Evolutionary conservation across 352 stramenopile genomes (phyloP), one percentile per base, ranked within the genome.

Genomic region (Elongisporangium anandrum): DNA sequence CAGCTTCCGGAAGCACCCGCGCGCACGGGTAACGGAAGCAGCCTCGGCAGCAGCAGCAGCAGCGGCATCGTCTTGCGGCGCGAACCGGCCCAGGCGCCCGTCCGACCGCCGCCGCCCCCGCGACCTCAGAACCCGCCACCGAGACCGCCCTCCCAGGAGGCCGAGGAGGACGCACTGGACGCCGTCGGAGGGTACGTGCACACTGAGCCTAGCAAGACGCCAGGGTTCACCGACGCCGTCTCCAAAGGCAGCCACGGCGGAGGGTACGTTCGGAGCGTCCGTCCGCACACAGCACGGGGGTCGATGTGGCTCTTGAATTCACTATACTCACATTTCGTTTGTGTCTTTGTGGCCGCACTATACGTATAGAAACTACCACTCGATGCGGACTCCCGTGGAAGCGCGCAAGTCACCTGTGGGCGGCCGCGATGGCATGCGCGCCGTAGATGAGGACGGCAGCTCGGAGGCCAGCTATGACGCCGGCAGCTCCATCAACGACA

Each of bases 401-500:
- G 54, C 70, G 22, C 77, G 68, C 50, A 82, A 81, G 39, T 68
- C 62, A 5, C 54, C 64, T 22, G 47, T 38, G 8, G 59, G 58
- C 29, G 41, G 54, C n/a, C 63, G 50, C 17, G 64, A 59, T 9
- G 48, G 62, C 39, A 75, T 87, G 41, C 73, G 68, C 55, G 71
- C 69, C 48, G 67, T 83, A 51, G 82, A 86, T 63, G 82, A 92
- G 47, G 29, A 41, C 9, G 29, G 29, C 9, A 87, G 75, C 63
- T 92, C 82, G 19, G 82, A 92, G 41, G 82, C 82, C 68, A 88
- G 76, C 57, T 85, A 85, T 53, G 82, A 92, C 65, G 82, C 84
- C 24, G 72, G 76, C 23, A 90, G 76, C 66, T 84, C 86, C 66
- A 64, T 73, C 26, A 88, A 77, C 16, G 82, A 89, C 55, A 84